Percentiles rank a stretch among this genome's conserved stretches.
phyloP scores from a whole-genome alignment of 768 basidiomycete genomes.

The Phlebiopsis flavidoalba region DNA sequence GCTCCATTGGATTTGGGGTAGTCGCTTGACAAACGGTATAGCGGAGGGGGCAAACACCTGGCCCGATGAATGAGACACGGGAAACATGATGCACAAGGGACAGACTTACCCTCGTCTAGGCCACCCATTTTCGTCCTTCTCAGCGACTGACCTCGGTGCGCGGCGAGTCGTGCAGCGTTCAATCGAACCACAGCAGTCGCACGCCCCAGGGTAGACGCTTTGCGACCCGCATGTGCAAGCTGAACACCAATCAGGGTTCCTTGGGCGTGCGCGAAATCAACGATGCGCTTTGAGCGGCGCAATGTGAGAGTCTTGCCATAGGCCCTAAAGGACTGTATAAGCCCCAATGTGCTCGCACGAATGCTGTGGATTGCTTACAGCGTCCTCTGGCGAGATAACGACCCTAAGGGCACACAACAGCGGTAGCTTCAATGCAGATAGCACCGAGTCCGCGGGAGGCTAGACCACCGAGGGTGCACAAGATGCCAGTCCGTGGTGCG shows the following conservation, averaged over 20 bases:
- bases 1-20: constrained; percentile 57
- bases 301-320: constrained; percentile 78
- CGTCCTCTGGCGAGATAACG: constrained; percentile 75
- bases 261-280: constrained; percentile 68
- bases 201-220: constrained; percentile 56
- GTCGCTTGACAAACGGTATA: constrained; percentile 45
- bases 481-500: constrained; percentile 81
- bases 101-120: constrained; percentile 47
- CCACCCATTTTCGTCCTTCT: constrained; percentile 62
- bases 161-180: constrained; percentile 29
- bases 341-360: background rate
- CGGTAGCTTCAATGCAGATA: constrained; percentile 71
- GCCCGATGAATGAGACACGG: background rate
- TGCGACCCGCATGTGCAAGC: constrained; percentile 72
- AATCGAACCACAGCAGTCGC: constrained; percentile 57
- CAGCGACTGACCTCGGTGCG: constrained; percentile 31
- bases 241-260: constrained; percentile 74
- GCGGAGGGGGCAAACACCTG: constrained; percentile 62
- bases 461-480: constrained; percentile 67
- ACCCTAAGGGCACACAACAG: constrained; percentile 69
- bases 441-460: constrained; percentile 69
- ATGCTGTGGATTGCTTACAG: constrained; percentile 31
- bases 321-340: constrained; percentile 33
- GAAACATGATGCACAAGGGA: background rate
- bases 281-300: constrained; percentile 62